Percentiles rank a stretch among this genome's conserved stretches.
Evolutionary conservation across 2,329 filamentous ascomycete species (phyloP).

Genomic region (Diplocarpon rosae): DNA sequence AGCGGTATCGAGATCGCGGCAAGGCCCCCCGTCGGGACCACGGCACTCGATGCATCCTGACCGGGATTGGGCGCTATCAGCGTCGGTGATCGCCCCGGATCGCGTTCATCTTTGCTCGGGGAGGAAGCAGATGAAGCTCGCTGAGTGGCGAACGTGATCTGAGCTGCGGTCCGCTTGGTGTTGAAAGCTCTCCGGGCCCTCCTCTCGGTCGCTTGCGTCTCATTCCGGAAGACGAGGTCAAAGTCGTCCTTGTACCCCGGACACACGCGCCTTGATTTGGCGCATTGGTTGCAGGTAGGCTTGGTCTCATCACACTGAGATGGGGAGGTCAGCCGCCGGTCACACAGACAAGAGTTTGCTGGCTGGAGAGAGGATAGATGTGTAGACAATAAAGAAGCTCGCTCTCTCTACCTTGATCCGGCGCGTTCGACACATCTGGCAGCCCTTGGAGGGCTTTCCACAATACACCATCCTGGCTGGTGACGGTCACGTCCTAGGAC

Average conservation of each 20-base stretch:
- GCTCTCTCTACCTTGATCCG: slow-evolving; percentile 53
- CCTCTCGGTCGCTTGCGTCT: slow-evolving; percentile 56
- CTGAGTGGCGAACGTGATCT: slow-evolving; percentile 11
- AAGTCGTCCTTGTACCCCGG: slow-evolving; percentile 62
- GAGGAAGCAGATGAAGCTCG: slow-evolving; percentile 4
- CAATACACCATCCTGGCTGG: slow-evolving; percentile 47
- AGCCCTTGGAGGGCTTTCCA: slow-evolving; percentile 56
- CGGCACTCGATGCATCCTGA: slow-evolving; percentile 1
- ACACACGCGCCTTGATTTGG: slow-evolving; percentile 51
- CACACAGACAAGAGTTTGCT: not conserved
- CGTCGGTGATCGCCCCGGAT: not conserved
- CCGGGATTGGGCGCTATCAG: slow-evolving; percentile 8
- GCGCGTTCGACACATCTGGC: slow-evolving; percentile 63
- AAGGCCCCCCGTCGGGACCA: slow-evolving; percentile 20
- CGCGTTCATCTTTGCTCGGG: not conserved
- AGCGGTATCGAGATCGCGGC: slow-evolving; percentile 35
- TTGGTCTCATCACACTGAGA: slow-evolving; percentile 55
- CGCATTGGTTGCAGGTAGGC: slow-evolving; percentile 54
- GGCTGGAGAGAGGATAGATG: too few species aligned
- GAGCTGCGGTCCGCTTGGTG: slow-evolving; percentile 32
- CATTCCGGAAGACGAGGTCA: slow-evolving; percentile 61
- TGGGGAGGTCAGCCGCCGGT: not conserved
- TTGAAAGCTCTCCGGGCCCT: slow-evolving; percentile 45
- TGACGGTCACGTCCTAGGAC: not conserved
- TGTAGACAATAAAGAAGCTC: not conserved